Evolutionary conservation across 768 basidiomycete species (phyloP), one percentile per base, ranked within the genome.

Genomic region (Lactarius sanguifluus): DNA sequence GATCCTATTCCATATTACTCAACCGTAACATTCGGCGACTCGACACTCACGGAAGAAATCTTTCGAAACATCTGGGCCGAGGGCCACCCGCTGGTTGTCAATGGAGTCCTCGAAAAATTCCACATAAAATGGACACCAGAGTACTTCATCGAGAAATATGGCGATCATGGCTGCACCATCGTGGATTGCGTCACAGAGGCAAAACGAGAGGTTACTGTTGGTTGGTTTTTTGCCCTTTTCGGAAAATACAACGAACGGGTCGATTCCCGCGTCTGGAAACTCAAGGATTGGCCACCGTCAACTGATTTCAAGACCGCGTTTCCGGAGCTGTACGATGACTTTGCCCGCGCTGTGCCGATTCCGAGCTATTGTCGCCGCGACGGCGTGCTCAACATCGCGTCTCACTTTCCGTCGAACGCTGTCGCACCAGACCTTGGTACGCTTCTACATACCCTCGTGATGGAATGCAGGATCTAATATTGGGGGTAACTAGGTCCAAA

Each of bases 341-440:
- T 96, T 73, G 85, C 83, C 67, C 76, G 82, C 20, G 88, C 89
- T 4, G 87, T 97, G 1, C 96, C 96, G 0, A 88, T 94, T 0
- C 94, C 93, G 1, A 89, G 89, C 73, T 95, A 92, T 75, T 93
- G 94, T 16, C 82, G 94, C 58, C 86, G 92, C 36, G 94, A 98
- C 72, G 96, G 96, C 8, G 86, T 88, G 1, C 79, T 89, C 65
- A 97, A 98, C 70, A 82, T 98, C 30, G 89, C 91, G 6, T 89
- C 94, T 1, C 94, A 96, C 77, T 94, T 94, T 73, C 94, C 93
- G 1, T 76, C 79, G n/a, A 91, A 92, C 69, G 85, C 86, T 0
- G 77, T 94, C 64, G 85, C 84, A 23, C 92, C 92, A 12, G 94
- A 94, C 73, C 81, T 94, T 16, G 88, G 90, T 91, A 72, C 56